phyloP scores from a whole-genome alignment of 75 land plant species.

The Ceratopteris richardii region DNA sequence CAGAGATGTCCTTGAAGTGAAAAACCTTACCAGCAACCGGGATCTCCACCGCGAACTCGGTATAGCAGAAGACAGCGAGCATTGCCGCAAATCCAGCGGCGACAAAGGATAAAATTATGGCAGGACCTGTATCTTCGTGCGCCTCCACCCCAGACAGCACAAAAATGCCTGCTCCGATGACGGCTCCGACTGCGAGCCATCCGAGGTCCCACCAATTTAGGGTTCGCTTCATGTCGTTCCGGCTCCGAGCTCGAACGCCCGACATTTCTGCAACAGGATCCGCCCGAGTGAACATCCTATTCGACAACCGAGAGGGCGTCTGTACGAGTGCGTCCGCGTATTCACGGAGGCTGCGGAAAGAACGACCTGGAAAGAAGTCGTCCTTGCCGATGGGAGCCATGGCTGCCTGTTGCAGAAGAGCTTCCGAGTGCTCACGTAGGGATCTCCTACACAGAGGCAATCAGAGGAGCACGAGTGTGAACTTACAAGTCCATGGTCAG shows the following conservation, averaged over 20 bases:
- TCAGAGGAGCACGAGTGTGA: no score
- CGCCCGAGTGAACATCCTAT: conserved; percentile 48
- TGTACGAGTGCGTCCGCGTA: conserved; percentile 41
- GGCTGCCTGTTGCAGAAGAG: no score
- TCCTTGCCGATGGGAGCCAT: conserved; percentile 5
- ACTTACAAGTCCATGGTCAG: no score
- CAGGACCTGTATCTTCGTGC: conserved; percentile 44
- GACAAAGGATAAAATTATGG: conserved; percentile 53
- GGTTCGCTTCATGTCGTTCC: conserved; percentile 52
- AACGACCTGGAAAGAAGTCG: conserved; percentile 67
- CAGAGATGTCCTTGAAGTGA: no score
- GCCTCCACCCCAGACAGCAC: conserved; percentile 75
- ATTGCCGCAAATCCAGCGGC: conserved; percentile 71
- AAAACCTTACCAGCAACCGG: conserved; percentile 61
- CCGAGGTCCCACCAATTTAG: conserved; percentile 85
- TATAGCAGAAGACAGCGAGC: conserved; percentile 86
- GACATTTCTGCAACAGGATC: conserved; percentile 33
- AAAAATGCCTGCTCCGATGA: conserved; percentile 83
- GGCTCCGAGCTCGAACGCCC: conserved; percentile 43
- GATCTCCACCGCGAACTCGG: conserved; percentile 83
- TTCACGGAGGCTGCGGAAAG: conserved; percentile 53
- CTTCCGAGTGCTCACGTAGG: no score
- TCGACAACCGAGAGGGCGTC: conserved; percentile 30
- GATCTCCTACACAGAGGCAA: no score
- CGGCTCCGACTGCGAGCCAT: conserved; percentile 81